Percentiles rank a stretch among this genome's conserved stretches.
phyloP scores from a whole-genome alignment of 1,284 basidiomycete species.

The Melanopsichium pennsylvanicum region DNA sequence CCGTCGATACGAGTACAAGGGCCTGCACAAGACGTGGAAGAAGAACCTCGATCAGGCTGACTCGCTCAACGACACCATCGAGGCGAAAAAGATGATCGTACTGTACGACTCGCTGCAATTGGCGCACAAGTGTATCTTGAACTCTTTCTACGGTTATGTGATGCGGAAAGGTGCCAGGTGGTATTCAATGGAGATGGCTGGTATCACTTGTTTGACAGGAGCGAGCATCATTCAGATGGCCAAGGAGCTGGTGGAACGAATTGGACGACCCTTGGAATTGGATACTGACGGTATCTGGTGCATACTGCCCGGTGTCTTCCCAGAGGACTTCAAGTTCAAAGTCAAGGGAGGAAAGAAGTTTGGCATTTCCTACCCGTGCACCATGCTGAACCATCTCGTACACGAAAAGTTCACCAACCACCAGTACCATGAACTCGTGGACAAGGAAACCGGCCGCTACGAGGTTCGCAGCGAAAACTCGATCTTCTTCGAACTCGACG shows the following conservation, averaged over 20 bases:
- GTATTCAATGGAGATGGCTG: conserved; percentile 99
- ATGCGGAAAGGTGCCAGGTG: conserved; percentile 99
- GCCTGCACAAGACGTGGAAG: conserved; percentile 98
- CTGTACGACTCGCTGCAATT: conserved; percentile 99
- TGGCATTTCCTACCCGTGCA: conserved; percentile 95
- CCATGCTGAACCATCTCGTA: conserved; percentile 99
- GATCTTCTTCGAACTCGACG: conserved; percentile 99
- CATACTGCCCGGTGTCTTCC: conserved; percentile 97
- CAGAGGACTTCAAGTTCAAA: conserved; percentile 97
- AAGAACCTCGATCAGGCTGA: conserved; percentile 87
- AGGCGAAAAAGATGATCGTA: conserved; percentile 99
- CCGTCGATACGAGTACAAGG: conserved; percentile 98
- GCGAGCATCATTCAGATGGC: conserved; percentile 99
- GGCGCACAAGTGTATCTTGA: conserved; percentile 99
- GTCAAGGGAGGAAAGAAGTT: conserved; percentile 86
- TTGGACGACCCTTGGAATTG: conserved; percentile 93
- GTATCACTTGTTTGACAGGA: conserved; percentile 98
- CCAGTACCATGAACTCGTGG: conserved; percentile 89
- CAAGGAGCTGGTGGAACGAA: conserved; percentile 91
- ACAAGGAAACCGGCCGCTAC: conserved; percentile 84
- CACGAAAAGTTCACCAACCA: conserved; percentile 95
- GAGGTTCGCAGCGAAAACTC: conserved; percentile 92
- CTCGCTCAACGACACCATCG: conserved; percentile 83
- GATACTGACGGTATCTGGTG: conserved; percentile 99
- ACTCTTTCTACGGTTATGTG: conserved; percentile 99